Percentiles rank a stretch among this genome's conserved stretches.
These are phyloP conservation scores for Solanum clarkiae DNA, from an alignment of 257 asterid genomes.

Conservation along the genomic window DNA sequence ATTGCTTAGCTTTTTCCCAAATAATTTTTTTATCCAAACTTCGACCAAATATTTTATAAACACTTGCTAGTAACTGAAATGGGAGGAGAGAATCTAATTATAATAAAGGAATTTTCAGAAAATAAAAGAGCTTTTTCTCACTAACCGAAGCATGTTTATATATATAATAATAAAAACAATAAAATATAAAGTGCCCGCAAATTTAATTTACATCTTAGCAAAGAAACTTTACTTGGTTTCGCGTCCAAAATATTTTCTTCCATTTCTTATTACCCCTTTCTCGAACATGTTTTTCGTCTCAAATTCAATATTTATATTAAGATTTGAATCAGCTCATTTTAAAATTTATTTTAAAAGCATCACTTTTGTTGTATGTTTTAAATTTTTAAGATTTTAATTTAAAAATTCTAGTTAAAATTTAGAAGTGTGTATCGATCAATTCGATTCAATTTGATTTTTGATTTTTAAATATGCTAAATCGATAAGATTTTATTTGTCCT, in stretches of 20 bases:
- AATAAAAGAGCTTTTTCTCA: background rate
- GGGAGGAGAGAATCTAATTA: background rate
- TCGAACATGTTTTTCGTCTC: no score
- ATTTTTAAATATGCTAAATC: no score
- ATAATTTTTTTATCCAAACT: background rate
- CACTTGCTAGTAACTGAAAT: background rate
- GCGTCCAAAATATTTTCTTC: background rate
- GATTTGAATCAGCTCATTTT: background rate
- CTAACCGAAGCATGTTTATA: background rate
- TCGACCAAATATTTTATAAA: background rate
- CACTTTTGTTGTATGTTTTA: background rate
- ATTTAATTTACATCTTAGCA: no score
- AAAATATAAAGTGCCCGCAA: background rate
- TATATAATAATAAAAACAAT: background rate
- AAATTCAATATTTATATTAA: background rate
- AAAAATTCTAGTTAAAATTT: no score
- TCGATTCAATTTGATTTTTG: no score
- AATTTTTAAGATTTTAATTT: no score
- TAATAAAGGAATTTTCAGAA: background rate
- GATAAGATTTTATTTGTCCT: no score
- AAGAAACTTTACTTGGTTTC: background rate
- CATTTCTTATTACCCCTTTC: background rate
- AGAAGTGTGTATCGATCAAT: no score
- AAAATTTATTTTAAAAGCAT: background rate
- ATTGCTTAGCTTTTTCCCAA: background rate